Evolutionary conservation across 352 stramenopile species (phyloP).

Genomic region (Poterioochromonas sp.): DNA sequence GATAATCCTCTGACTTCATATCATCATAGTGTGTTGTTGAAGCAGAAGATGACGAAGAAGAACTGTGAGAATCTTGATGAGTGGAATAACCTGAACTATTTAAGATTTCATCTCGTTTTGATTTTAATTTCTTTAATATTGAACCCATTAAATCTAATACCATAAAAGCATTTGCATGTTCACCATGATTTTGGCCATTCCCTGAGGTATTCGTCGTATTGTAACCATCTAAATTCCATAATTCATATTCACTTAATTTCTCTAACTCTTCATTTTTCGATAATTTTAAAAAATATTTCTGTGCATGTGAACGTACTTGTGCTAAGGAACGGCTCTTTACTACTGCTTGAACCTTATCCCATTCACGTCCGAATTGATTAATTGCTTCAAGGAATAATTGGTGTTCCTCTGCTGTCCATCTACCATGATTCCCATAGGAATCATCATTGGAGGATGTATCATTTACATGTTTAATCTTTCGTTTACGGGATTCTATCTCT

Average conservation of each 20-base stretch:
- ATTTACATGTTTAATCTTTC: not conserved
- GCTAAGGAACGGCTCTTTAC: slow-evolving; percentile 79
- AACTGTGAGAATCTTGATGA: not conserved
- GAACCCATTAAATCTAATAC: not conserved
- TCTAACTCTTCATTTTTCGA: slow-evolving; percentile 35
- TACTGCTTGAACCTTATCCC: slow-evolving; percentile 66
- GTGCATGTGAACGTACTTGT: slow-evolving; percentile 81
- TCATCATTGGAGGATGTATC: slow-evolving; percentile 18
- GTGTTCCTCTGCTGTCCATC: slow-evolving; percentile 75
- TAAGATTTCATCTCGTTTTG: not conserved
- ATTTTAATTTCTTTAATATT: not conserved
- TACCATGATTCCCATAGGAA: slow-evolving; percentile 43
- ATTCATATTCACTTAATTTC: not conserved
- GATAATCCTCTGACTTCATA: no score
- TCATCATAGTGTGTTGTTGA: no score
- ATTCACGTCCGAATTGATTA: slow-evolving; percentile 63
- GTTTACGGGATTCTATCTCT: not conserved
- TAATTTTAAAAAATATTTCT: slow-evolving; percentile 72
- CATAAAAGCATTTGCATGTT: not conserved
- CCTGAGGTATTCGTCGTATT: no score
- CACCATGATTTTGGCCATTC: not conserved
- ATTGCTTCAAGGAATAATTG: slow-evolving; percentile 70
- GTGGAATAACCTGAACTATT: not conserved
- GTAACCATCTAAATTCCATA: no score
- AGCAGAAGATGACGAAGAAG: no score